Base-by-base conservation (phyloP, 2,329 filamentous ascomycete species). In the Laburnicola sp. region DNA sequence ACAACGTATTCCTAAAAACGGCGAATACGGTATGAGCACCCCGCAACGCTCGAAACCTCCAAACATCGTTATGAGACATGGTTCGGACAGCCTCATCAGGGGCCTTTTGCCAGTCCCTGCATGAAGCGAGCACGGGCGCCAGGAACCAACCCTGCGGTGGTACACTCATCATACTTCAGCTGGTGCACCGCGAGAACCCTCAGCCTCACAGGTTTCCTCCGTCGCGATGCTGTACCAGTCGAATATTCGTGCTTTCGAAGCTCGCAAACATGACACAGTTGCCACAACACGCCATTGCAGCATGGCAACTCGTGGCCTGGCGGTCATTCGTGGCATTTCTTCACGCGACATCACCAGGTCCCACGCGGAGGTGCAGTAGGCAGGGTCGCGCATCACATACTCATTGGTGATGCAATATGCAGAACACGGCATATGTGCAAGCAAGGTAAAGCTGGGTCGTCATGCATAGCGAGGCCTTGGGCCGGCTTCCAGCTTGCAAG, bases 41-140 rank as follows among this genome's bases (percentile, higher is more conserved):
- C 16, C 34, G 9, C 25, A 27, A 25, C 22, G 21, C 21, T 35
- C 22, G 41, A 23, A 26, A 10, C 41, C 22, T 23, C 34, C 16
- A 28, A 23, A 28, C 34, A 35, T 39, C 30, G 38, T 42, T 49
- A 55, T 56, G 53, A 58, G 53, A 56, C 57, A 28, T 32, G 49
- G 37, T 44, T 44, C 37, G 39, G 30, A 9, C 45, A 42, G 34
- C 46, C 51, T 53, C 46, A 48, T 16, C 25, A 37, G 32, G 43
- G 36, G 25, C 43, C 25, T 45, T 48, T 46, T 36, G 30, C 35
- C 42, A 48, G 61, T 57, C 64, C 66, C 65, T 68, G 66, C 66
- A 64, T 64, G 51, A 53, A 50, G 60, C 54, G 45, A 59, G 38
- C 55, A 51, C 49, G 28, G 42, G 28, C 48, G 40, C 50, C 63